Conservation (phyloP, 768 basidiomycete species). For the Russula brevipes region DNA sequence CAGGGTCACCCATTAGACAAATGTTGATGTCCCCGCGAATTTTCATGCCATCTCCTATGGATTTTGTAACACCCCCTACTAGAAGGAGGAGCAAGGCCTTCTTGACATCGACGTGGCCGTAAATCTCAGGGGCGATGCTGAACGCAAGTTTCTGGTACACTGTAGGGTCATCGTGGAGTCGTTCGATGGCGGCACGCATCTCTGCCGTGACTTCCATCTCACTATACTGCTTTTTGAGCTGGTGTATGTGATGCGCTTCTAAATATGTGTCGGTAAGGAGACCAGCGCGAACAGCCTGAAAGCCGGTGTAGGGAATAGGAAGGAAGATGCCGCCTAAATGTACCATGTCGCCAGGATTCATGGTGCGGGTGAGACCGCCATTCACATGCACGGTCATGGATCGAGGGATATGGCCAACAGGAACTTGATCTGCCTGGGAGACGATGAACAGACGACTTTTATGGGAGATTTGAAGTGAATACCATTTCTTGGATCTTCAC, state of each 20-base stretch:
- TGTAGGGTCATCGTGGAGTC: constrained; percentile 67
- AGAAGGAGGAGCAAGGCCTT: constrained; percentile 89
- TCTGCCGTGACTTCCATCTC: constrained; percentile 91
- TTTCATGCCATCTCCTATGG: constrained; percentile 96
- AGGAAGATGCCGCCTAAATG: constrained; percentile 96
- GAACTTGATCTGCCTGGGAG: constrained; percentile 93
- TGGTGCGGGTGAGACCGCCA: constrained; percentile 79
- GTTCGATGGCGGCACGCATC: constrained; percentile 61
- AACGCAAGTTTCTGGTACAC: constrained; percentile 84
- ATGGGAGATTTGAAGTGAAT: constrained; percentile 19
- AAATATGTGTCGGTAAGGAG: constrained; percentile 96
- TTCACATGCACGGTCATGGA: constrained; percentile 97
- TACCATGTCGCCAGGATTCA: constrained; percentile 95
- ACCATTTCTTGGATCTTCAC: constrained; percentile 99
- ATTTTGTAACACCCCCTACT: constrained; percentile 94
- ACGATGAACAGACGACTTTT: constrained; percentile 12
- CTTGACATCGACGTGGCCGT: constrained; percentile 95
- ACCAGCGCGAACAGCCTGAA: constrained; percentile 94
- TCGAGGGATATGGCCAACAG: constrained; percentile 97
- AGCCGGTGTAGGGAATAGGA: constrained; percentile 95
- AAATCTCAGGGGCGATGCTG: constrained; percentile 98
- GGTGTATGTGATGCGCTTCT: constrained; percentile 84
- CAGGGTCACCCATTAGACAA: constrained; percentile 98
- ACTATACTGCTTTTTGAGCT: constrained; percentile 95
- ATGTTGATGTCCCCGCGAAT: constrained; percentile 97